Conservation (phyloP, 352 stramenopile genomes). For the Peronospora farinosa region DNA sequence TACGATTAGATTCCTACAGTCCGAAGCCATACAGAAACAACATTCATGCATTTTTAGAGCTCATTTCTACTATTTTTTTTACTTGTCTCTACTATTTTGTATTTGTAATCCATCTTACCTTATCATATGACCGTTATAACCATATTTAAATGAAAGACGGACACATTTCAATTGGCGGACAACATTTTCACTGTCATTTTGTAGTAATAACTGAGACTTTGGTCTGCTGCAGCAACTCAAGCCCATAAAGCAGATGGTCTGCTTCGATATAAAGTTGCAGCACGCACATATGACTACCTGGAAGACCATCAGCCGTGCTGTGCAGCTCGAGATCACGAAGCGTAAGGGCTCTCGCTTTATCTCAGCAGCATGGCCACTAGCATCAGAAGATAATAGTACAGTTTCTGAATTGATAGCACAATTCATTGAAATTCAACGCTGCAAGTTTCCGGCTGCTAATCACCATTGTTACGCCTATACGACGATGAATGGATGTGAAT, state of each 20-base stretch:
- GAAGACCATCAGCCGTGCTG: conserved; percentile 42
- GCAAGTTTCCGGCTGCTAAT: conserved; percentile 45
- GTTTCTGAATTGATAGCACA: conserved; percentile 39
- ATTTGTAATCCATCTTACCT: too few relatives aligned
- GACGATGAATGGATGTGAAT: conserved; percentile 42
- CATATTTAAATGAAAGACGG: too few relatives aligned
- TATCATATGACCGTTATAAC: too few relatives aligned
- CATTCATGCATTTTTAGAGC: neutral
- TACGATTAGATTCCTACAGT: neutral
- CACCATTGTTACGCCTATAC: conserved; percentile 76
- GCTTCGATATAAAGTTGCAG: conserved; percentile 11
- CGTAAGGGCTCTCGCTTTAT: conserved; percentile 82
- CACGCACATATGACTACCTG: conserved; percentile 18
- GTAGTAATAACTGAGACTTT: neutral
- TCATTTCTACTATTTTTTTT: too few relatives aligned
- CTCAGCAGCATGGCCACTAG: conserved; percentile 51
- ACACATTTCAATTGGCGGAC: too few relatives aligned
- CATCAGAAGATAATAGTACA: conserved; percentile 11
- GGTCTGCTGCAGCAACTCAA: conserved; percentile 1
- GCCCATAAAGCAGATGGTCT: neutral
- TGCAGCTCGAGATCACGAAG: conserved; percentile 76
- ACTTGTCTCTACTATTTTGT: too few relatives aligned
- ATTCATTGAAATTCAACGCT: conserved; percentile 39
- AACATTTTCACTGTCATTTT: too few relatives aligned
- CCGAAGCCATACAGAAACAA: neutral